Base-by-base conservation (phyloP, 75 land plant species). In the Selaginella moellendorffii region DNA sequence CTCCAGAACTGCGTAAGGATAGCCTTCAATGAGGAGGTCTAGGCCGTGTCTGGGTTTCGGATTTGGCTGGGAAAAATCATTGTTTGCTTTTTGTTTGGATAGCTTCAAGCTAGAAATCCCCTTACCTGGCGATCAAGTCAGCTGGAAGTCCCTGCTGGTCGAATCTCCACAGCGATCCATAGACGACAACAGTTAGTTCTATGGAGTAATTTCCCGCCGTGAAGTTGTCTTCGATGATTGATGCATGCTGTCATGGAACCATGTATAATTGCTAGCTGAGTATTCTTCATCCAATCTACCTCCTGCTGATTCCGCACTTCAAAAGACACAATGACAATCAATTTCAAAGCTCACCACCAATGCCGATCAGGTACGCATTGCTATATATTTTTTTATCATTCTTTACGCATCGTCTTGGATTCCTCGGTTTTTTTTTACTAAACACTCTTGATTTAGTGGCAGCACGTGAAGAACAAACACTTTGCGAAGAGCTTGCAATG, bases 1-100 rank as follows among this genome's bases (percentile, higher is more conserved):
- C 66, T 61, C 98, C 98, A 93, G 12, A 93, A 75, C 54, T 8
- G 96, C 98, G 64, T 81, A 93, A 0, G 98, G 98, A 71, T 88
- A 93, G 75, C 88, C 98, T 54, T 83, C 83, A 2, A 93, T 66
- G 14, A 80, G 19, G 0, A 93, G 80, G 69, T 67, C 72, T 1
- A 91, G 31, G 9, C 95, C 97, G 71, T 83, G 82, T 14, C 79
- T 74, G 26, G 79, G 62, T 53, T 71, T 74, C 10, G 82, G 74
- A 71, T 91, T 93, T 28, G 71, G 79, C 86, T 72, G 24, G 2
- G 24, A 26, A 63, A 23, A 2, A 53, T 2, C 2, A 8, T 18
- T n/a, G n/a, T n/a, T n/a, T n/a, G n/a, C n/a, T n/a, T n/a, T n/a
- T n/a, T n/a, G n/a, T n/a, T n/a, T n/a, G n/a, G n/a, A n/a, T n/a